Percentiles rank a stretch among this genome's conserved stretches.
phyloP scores from a whole-genome alignment of 192 early-diverging fungal species.

The Coemansia guatemalensis region DNA sequence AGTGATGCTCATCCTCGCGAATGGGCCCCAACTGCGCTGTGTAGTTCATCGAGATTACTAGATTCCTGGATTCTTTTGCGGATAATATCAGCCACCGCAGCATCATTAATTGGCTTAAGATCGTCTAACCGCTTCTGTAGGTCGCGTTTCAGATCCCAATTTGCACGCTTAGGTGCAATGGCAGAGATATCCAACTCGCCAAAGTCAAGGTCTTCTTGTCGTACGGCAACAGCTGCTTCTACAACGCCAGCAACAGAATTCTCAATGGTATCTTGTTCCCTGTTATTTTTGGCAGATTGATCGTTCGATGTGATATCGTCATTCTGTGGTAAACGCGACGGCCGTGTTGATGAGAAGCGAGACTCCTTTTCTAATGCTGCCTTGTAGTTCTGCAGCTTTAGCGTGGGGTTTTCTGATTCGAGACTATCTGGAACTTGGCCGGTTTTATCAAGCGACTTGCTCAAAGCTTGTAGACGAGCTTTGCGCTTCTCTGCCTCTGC shows the following conservation, averaged over 20 bases:
- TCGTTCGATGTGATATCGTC: not conserved
- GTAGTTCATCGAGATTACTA: slow-evolving; percentile 13
- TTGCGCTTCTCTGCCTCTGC: slow-evolving; percentile 64
- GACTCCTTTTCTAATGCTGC: not conserved
- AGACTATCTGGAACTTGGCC: slow-evolving; percentile 12
- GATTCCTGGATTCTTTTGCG: slow-evolving; percentile 54
- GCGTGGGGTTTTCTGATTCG: not conserved
- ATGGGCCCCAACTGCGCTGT: slow-evolving; percentile 23
- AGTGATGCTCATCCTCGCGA: not conserved
- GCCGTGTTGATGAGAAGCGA: not conserved
- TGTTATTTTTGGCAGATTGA: not conserved
- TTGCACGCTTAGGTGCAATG: slow-evolving; percentile 81
- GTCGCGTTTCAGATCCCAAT: slow-evolving; percentile 91
- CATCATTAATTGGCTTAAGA: slow-evolving; percentile 69
- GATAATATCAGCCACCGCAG: slow-evolving; percentile 75
- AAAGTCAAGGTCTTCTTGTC: slow-evolving; percentile 2
- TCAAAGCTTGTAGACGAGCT: slow-evolving; percentile 63
- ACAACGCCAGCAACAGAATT: slow-evolving; percentile 15
- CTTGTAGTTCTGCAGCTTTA: slow-evolving; percentile 6
- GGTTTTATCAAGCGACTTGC: slow-evolving; percentile 41
- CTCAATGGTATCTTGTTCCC: slow-evolving; percentile 9
- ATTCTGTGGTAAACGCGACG: not conserved
- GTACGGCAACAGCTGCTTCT: slow-evolving; percentile 16
- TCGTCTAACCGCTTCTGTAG: slow-evolving; percentile 73
- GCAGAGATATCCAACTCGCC: slow-evolving; percentile 66